These are phyloP conservation scores for Cystobasidium sp. DNA, from an alignment of 1,284 basidiomycete genomes.

Conservation along the genomic window DNA sequence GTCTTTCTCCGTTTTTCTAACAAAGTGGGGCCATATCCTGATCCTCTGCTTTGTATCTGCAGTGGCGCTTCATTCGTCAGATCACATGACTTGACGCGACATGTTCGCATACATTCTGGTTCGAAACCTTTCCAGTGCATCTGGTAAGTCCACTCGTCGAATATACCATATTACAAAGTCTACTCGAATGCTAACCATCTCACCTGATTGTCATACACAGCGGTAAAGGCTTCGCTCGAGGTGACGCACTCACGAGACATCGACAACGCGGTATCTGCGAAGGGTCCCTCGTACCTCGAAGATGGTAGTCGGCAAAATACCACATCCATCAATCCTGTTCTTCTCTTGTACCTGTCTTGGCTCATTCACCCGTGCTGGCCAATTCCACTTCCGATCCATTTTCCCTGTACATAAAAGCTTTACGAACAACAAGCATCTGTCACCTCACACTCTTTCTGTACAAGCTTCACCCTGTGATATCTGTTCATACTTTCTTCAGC, in stretches of 20 bases:
- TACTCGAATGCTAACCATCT: neutral
- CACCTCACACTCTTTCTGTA: too few relatives aligned
- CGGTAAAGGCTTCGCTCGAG: constrained; percentile 60
- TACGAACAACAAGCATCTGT: too few relatives aligned
- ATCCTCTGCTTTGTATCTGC: neutral
- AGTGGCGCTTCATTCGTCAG: constrained; percentile 58
- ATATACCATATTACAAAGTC: neutral
- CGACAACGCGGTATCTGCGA: constrained; percentile 60
- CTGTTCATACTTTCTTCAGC: too few relatives aligned
- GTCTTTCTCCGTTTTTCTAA: constrained; percentile 9
- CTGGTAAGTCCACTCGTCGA: constrained; percentile 55
- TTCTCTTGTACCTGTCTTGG: too few relatives aligned
- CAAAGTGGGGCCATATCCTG: neutral
- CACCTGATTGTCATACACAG: constrained; percentile 48
- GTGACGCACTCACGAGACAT: constrained; percentile 60
- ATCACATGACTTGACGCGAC: constrained; percentile 60
- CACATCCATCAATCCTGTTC: too few relatives aligned
- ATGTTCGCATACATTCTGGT: constrained; percentile 59
- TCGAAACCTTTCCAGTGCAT: constrained; percentile 59
- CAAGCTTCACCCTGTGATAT: too few relatives aligned
- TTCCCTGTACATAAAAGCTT: too few relatives aligned
- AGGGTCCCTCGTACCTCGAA: constrained; percentile 51
- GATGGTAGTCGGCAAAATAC: constrained; percentile 30
- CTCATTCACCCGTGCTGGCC: too few relatives aligned
- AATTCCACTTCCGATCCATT: too few relatives aligned